phyloP scores from a whole-genome alignment of 306 rosid species.

The Trifolium subterraneum region DNA sequence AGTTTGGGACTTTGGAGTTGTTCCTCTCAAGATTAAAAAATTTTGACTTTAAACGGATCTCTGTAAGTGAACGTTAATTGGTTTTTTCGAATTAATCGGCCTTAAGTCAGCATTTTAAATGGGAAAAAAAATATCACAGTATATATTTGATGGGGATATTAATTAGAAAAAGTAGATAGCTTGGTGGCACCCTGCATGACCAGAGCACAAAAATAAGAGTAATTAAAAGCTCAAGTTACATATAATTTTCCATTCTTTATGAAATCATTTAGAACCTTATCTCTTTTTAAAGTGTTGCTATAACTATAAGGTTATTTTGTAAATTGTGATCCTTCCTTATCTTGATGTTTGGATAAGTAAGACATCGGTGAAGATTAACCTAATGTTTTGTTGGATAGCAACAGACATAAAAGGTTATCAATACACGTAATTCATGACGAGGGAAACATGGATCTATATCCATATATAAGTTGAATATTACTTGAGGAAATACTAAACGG shows the following conservation, averaged over 20 bases:
- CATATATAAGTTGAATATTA: not conserved
- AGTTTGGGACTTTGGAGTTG: no score
- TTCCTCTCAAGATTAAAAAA: no score
- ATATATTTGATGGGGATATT: no score
- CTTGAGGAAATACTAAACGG: no score
- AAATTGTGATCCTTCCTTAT: not conserved
- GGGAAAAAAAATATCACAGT: no score
- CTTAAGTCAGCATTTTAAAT: no score
- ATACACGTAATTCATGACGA: slow-evolving; percentile 1
- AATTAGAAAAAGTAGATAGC: not conserved
- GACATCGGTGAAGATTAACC: not conserved
- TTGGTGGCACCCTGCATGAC: not conserved
- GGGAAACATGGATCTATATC: not conserved
- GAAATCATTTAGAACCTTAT: not conserved
- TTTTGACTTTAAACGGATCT: no score
- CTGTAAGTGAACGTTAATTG: no score
- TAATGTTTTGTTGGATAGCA: not conserved
- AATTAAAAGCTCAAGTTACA: not conserved
- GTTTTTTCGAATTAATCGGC: no score
- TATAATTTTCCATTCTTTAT: not conserved
- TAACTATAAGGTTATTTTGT: not conserved
- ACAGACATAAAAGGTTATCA: not conserved
- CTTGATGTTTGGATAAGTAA: not conserved
- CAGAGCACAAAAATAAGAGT: not conserved
- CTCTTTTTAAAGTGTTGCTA: not conserved